Conservation (phyloP, 2,329 filamentous ascomycete genomes). For the Pyrenochaeta sp. region DNA sequence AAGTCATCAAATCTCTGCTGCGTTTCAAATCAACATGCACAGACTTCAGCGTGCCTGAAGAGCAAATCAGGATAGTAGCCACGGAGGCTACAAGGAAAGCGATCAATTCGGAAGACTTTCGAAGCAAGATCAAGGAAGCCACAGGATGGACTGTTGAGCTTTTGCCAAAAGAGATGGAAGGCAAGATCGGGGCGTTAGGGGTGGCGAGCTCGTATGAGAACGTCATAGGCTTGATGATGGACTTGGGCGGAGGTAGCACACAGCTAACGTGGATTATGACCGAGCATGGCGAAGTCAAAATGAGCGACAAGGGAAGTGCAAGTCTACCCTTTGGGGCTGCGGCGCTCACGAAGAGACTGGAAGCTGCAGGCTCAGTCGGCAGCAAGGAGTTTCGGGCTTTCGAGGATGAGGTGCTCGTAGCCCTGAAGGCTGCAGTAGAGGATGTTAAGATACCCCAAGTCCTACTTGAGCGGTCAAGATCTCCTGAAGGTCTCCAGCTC, state of each 20-base stretch:
- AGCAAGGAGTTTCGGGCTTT: constrained; percentile 57
- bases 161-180: constrained; percentile 81
- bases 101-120: constrained; percentile 74
- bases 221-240: constrained; percentile 83
- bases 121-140: constrained; percentile 67
- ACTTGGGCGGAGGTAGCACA: constrained; percentile 80
- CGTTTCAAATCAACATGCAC: constrained; percentile 77
- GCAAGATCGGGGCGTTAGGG: constrained; percentile 82
- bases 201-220: constrained; percentile 76
- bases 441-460: constrained; percentile 65
- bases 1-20: constrained; percentile 72
- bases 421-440: constrained; percentile 69
- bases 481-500: constrained; percentile 60
- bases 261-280: constrained; percentile 74
- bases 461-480: constrained; percentile 49
- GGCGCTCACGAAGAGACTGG: constrained; percentile 66
- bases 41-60: constrained; percentile 71
- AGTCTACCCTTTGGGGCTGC: constrained; percentile 77
- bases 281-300: constrained; percentile 54
- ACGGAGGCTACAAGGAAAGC: constrained; percentile 90
- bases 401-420: constrained; percentile 62
- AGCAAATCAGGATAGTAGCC: constrained; percentile 78
- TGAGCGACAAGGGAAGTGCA: constrained; percentile 60
- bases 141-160: constrained; percentile 76
- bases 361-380: constrained; percentile 42